Base-by-base conservation (phyloP, 164 flowering plant species). In the Berberis vulgaris region DNA sequence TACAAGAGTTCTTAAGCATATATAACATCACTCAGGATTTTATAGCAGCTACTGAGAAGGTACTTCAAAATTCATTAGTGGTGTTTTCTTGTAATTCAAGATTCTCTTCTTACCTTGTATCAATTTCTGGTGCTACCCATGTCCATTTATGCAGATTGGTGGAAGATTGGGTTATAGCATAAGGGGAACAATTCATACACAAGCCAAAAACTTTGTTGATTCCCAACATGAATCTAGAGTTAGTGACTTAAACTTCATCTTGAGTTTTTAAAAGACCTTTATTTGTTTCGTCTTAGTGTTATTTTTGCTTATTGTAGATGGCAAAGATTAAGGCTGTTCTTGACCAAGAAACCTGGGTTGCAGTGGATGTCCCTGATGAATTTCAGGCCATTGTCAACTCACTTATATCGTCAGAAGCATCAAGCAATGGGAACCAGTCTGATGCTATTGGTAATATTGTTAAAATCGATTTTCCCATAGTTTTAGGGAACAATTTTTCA, bases 111-210 rank as follows among this genome's bases (percentile, higher is more conserved):
- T 26, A 26, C 43, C 12, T 2, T 57, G 7, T 2, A 42, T 26
- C 26, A 26, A 26, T 26, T 26, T 26, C 26, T 7, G 8, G 40
- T 41, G 12, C 1, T 57, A 41, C 3, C 1, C 8, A 10, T 12
- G 10, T 6, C 11, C n/a, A 58, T 67, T 56, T 67, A 50, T 71
- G 74, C 91, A 95, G 99, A 85, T 89, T 75, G 97, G 99, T 76
- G 99, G 99, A 78, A 81, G 99, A 77, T 78, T 88, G 82, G 97
- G 97, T 44, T 95, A 85, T 75, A 95, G 99, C 81, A 89, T 91
- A 56, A 83, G 99, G 3, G 99, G 97, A 67, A 84, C 91, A 45
- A 68, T 95, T 59, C 99, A 95, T 72, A 91, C 99, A 67, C 99
- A 95, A 71, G 90, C 97, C 38, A 95, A 91, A 78, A 84, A 96